Percentiles rank a stretch among this genome's conserved stretches.
These are phyloP conservation scores for Phytophthora sansomeana DNA, from an alignment of 352 stramenopile genomes.

Conservation along the genomic window DNA sequence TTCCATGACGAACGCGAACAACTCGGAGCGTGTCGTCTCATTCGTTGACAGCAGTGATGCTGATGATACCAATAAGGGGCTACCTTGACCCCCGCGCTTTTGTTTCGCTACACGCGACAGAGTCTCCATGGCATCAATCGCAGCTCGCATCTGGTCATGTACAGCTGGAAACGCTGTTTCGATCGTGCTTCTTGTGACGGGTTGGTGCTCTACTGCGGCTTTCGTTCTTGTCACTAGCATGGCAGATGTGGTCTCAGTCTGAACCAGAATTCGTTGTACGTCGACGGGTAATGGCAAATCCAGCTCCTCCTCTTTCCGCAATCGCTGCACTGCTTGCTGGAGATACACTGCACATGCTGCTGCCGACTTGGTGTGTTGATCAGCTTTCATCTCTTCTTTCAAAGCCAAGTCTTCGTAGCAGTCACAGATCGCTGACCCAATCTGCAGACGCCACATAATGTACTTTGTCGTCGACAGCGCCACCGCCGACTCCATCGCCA, in stretches of 20 bases:
- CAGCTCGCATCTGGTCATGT: constrained; percentile 45
- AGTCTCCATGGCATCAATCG: constrained; percentile 46
- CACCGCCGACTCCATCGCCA: constrained; percentile 64
- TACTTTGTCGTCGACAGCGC: constrained; percentile 70
- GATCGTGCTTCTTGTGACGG: constrained; percentile 39
- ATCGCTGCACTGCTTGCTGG: constrained; percentile 41
- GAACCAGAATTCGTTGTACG: constrained; percentile 42
- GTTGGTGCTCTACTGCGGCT: constrained; percentile 21
- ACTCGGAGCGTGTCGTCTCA: constrained; percentile 22
- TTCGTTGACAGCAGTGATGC: background rate
- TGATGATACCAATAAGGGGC: constrained; percentile 8
- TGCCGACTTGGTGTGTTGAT: constrained; percentile 44
- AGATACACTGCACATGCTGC: constrained; percentile 56
- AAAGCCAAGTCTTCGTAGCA: constrained; percentile 63
- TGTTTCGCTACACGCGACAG: constrained; percentile 13
- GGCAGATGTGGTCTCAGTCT: constrained; percentile 48
- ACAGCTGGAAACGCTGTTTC: constrained; percentile 34
- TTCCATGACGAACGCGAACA: constrained; percentile 52
- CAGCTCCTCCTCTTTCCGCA: constrained; percentile 82
- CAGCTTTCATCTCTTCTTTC: constrained; percentile 34
- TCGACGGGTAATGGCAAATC: constrained; percentile 63
- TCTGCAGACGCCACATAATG: constrained; percentile 68
- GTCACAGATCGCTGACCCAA: constrained; percentile 59
- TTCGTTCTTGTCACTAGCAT: constrained; percentile 49
- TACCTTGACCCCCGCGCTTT: constrained; percentile 6